Evolutionary conservation across 2,329 filamentous ascomycete species (phyloP).

Genomic region (Pseudogymnoascus verrucosus): DNA sequence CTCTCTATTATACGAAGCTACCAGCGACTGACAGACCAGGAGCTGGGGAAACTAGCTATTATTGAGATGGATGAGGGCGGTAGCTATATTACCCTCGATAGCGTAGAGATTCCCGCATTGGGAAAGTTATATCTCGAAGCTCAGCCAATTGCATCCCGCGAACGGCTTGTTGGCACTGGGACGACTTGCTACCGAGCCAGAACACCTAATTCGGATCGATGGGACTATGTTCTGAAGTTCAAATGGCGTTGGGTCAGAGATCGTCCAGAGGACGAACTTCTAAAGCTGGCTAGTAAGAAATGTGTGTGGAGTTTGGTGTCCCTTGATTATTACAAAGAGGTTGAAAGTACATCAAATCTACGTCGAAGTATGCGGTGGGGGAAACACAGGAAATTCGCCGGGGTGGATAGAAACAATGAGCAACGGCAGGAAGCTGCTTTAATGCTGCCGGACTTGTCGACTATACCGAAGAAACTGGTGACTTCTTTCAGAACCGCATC

Average conservation of each 20-base stretch:
- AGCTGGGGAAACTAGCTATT: neutral
- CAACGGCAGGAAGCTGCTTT: neutral
- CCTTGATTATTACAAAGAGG: constrained; percentile 16
- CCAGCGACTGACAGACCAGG: neutral
- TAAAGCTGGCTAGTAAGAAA: constrained; percentile 25
- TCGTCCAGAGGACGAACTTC: constrained; percentile 22
- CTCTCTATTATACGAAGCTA: neutral
- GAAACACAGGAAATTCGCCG: neutral
- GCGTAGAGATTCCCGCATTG: neutral
- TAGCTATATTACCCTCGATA: neutral
- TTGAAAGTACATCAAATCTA: neutral
- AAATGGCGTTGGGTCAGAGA: neutral
- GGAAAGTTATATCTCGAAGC: neutral
- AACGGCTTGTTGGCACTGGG: neutral
- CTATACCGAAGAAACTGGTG: neutral
- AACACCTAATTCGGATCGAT: constrained; percentile 11
- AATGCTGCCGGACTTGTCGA: neutral
- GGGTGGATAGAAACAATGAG: neutral
- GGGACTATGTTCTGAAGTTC: neutral
- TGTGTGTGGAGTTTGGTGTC: constrained; percentile 24
- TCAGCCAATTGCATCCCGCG: neutral
- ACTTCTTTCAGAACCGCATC: neutral
- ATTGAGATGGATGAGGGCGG: neutral
- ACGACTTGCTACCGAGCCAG: constrained; percentile 27
- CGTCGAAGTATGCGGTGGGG: neutral